phyloP scores from a whole-genome alignment of 1,284 basidiomycete species.

The Trametes hirsuta region DNA sequence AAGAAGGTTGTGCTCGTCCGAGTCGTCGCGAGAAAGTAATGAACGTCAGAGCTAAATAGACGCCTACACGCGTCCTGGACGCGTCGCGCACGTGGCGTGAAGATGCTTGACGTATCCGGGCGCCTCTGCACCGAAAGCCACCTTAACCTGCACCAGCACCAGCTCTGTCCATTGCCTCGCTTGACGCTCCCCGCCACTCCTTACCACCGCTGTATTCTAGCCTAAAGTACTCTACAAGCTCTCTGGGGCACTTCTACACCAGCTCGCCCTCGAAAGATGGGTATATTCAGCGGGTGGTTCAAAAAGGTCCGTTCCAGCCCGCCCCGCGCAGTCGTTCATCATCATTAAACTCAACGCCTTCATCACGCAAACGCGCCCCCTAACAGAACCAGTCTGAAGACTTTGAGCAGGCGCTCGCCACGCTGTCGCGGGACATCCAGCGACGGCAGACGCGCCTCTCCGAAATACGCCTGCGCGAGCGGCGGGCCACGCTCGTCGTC shows the following conservation, averaged over 20 bases:
- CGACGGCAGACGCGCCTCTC: constrained; percentile 81
- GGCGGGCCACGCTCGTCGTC: constrained; percentile 78
- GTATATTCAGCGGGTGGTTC: constrained; percentile 37
- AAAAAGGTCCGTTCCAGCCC: constrained; percentile 30
- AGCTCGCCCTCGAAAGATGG: constrained; percentile 27
- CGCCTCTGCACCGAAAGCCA: background rate
- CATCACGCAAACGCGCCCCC: background rate
- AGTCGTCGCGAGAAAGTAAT: background rate
- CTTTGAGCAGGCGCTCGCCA: constrained; percentile 70
- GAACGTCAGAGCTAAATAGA: background rate
- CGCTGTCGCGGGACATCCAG: constrained; percentile 68
- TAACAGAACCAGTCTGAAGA: constrained; percentile 53
- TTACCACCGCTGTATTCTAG: constrained; percentile 21
- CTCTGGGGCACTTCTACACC: background rate
- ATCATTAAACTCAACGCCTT: background rate
- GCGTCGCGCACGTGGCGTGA: constrained; percentile 15
- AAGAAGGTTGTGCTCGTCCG: too few species aligned
- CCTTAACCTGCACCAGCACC: background rate
- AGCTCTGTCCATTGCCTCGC: constrained; percentile 7
- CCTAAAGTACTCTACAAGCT: background rate
- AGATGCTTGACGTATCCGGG: constrained; percentile 18
- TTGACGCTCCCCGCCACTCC: constrained; percentile 11
- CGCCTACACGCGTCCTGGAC: constrained; percentile 8
- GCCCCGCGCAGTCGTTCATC: background rate
- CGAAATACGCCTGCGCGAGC: constrained; percentile 87